These are phyloP conservation scores for Boechera stricta DNA, from an alignment of 345 rosid genomes.

Conservation along the genomic window DNA sequence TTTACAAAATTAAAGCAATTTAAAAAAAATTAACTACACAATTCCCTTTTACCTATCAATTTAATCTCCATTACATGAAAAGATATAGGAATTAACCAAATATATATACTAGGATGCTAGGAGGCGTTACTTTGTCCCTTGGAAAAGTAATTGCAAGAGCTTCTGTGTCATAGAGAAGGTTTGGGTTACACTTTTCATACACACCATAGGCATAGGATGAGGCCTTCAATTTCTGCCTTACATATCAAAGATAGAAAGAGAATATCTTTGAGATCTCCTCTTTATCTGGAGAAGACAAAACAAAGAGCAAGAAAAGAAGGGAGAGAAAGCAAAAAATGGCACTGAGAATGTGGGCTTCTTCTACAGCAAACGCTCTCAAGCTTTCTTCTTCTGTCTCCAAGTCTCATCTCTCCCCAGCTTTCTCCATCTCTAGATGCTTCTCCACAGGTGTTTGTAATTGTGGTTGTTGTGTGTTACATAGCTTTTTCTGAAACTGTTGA, in stretches of 20 bases:
- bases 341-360: slow-evolving; percentile 88
- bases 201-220: slow-evolving; percentile 58
- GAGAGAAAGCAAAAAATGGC: slow-evolving; percentile 54
- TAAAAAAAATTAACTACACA: not conserved
- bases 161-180: slow-evolving; percentile 26
- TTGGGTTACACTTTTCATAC: slow-evolving; percentile 34
- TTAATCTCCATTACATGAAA: not conserved
- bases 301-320: slow-evolving; percentile 18
- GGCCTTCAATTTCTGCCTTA: slow-evolving; percentile 72
- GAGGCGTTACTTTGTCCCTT: not conserved
- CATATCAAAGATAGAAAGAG: slow-evolving; percentile 52
- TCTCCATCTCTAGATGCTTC: slow-evolving; percentile 80
- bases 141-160: slow-evolving; percentile 10
- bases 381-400: slow-evolving; percentile 55
- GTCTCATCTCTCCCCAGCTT: slow-evolving; percentile 52
- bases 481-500: slow-evolving; percentile 29
- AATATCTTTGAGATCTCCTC: slow-evolving; percentile 21
- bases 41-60: not conserved
- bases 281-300: slow-evolving; percentile 25
- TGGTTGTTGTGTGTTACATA: slow-evolving; percentile 1
- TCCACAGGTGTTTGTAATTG: slow-evolving; percentile 58
- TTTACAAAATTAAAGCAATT: not conserved
- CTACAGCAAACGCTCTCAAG: slow-evolving; percentile 79
- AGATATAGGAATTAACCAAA: not conserved
- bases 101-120: not conserved